phyloP scores from a whole-genome alignment of 768 basidiomycete genomes.

The Phaeotremella skinneri region DNA sequence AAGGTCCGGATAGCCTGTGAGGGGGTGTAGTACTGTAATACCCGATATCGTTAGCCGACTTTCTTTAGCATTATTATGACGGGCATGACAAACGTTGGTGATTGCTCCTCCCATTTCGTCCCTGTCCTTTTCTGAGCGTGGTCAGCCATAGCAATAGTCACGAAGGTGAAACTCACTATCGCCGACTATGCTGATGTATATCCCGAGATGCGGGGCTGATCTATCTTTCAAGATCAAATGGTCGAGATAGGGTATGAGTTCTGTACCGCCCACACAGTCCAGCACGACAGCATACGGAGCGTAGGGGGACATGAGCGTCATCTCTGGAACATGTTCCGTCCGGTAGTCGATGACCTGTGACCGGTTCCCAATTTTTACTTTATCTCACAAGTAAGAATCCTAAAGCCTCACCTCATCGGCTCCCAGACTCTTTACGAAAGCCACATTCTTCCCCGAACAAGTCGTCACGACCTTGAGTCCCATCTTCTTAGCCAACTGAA shows the following conservation, averaged over 20 bases:
- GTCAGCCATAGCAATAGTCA: neutral
- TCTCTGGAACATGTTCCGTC: slow-evolving; percentile 20
- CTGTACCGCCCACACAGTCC: slow-evolving; percentile 63
- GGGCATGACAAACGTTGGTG: slow-evolving; percentile 19
- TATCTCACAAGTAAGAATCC: neutral
- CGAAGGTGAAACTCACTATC: slow-evolving; percentile 40
- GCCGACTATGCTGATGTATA: slow-evolving; percentile 41
- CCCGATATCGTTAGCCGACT: slow-evolving; percentile 1
- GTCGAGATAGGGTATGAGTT: slow-evolving; percentile 69
- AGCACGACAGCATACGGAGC: slow-evolving; percentile 63
- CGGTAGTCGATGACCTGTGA: slow-evolving; percentile 35
- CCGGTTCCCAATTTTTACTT: neutral
- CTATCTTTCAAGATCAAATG: slow-evolving; percentile 71
- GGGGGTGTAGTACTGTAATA: slow-evolving; percentile 16
- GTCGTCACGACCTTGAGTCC: slow-evolving; percentile 62
- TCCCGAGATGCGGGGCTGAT: slow-evolving; percentile 24
- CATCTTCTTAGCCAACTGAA: slow-evolving; percentile 68
- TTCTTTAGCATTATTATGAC: neutral
- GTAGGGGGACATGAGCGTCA: slow-evolving; percentile 62
- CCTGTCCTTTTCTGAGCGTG: slow-evolving; percentile 22
- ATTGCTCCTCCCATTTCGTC: slow-evolving; percentile 34
- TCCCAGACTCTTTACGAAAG: slow-evolving; percentile 61
- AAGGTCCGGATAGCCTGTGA: slow-evolving; percentile 13
- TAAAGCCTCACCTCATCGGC: slow-evolving; percentile 61
- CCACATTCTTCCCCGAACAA: slow-evolving; percentile 63